phyloP scores from a whole-genome alignment of 257 asterid species.

The Rehmannia glutinosa region DNA sequence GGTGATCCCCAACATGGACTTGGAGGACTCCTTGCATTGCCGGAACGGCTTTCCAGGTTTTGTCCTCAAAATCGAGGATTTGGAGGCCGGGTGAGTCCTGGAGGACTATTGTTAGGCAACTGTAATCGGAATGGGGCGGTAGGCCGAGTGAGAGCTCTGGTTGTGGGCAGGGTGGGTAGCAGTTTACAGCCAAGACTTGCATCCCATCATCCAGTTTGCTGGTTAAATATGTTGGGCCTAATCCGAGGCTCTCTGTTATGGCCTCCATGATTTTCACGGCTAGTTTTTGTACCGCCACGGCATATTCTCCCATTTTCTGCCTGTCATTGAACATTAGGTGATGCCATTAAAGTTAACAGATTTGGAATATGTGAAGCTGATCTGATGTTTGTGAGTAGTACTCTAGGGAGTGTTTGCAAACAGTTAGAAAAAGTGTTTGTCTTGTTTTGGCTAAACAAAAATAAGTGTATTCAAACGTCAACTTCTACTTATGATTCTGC shows the following conservation, averaged over 20 bases:
- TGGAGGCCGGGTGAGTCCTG: constrained; percentile 35
- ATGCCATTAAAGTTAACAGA: too few species aligned
- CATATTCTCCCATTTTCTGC: constrained; percentile 48
- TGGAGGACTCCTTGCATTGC: constrained; percentile 20
- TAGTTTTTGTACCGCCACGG: constrained; percentile 24
- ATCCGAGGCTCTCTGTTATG: constrained; percentile 45
- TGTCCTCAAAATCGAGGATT: constrained; percentile 12
- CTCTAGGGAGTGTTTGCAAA: too few species aligned
- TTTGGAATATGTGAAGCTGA: too few species aligned
- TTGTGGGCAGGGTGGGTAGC: constrained; percentile 44
- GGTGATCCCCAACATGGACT: constrained; percentile 47
- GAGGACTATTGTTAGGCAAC: constrained; percentile 36
- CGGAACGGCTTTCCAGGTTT: constrained; percentile 32
- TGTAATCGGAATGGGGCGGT: constrained; percentile 50
- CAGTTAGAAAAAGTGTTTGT: too few species aligned
- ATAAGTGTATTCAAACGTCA: too few species aligned
- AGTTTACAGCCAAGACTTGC: constrained; percentile 42
- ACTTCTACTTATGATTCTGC: too few species aligned
- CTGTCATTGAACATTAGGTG: too few species aligned
- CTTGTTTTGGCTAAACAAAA: too few species aligned
- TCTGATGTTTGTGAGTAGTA: too few species aligned
- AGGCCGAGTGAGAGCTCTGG: constrained; percentile 39
- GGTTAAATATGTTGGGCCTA: constrained; percentile 32
- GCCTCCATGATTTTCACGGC: constrained; percentile 21
- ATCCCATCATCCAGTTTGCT: constrained; percentile 28